These are phyloP conservation scores for Trichoderma parareesei DNA, from an alignment of 495 filamentous ascomycete species.

Conservation along the genomic window DNA sequence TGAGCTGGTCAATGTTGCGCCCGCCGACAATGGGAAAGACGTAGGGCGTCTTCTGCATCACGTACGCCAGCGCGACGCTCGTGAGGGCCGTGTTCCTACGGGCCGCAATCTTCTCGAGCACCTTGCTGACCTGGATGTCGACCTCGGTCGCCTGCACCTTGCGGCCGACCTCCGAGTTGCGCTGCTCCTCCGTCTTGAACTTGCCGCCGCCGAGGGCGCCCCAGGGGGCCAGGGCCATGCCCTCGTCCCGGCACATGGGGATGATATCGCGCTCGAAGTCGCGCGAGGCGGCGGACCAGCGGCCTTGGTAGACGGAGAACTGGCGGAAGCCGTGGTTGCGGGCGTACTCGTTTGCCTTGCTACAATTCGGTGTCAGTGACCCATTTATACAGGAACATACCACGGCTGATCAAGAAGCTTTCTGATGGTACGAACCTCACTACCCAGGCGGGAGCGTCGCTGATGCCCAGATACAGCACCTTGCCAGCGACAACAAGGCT, in stretches of 20 bases:
- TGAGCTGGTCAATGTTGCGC: constrained; percentile 50
- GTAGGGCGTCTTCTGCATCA: constrained; percentile 63
- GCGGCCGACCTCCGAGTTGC: constrained; percentile 23
- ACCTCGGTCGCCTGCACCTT: constrained; percentile 16
- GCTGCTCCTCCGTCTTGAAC: constrained; percentile 49
- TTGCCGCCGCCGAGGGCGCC: constrained; percentile 54
- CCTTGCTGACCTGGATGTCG: constrained; percentile 45
- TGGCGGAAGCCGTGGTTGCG: constrained; percentile 53
- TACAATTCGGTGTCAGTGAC: constrained; percentile 1
- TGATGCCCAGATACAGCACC: constrained; percentile 62
- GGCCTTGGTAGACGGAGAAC: constrained; percentile 62
- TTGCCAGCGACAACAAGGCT: constrained; percentile 50
- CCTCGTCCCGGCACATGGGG: constrained; percentile 54
- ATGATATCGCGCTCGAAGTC: constrained; percentile 67
- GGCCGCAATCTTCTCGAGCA: constrained; percentile 51
- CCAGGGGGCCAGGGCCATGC: constrained; percentile 64
- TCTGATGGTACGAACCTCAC: constrained; percentile 25
- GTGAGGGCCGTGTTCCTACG: constrained; percentile 44
- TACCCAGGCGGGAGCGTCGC: constrained; percentile 64
- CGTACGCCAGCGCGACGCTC: constrained; percentile 63
- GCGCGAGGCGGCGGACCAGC: constrained; percentile 51
- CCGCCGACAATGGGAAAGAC: constrained; percentile 70
- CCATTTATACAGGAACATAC: not conserved
- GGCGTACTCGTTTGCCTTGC: constrained; percentile 60
- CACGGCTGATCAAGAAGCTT: not conserved